Conservation (phyloP, 2,329 filamentous ascomycete species). For the Onygena corvina region DNA sequence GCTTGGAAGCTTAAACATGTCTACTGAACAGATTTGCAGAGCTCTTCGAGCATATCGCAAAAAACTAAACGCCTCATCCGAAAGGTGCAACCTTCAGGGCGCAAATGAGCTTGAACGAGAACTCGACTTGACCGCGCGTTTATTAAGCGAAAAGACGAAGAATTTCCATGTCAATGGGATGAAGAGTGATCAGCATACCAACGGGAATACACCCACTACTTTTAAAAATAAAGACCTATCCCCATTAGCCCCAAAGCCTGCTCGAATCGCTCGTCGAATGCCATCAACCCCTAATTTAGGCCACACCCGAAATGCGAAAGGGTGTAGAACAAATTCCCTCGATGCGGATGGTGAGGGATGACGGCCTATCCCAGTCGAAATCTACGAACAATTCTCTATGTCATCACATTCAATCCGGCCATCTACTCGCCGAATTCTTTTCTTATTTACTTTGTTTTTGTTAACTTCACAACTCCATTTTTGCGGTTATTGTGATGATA, state of each 20-base stretch:
- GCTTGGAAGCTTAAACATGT: constrained; percentile 38
- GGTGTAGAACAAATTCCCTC: constrained; percentile 25
- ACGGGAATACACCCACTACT: constrained; percentile 23
- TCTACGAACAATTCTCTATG: constrained; percentile 1
- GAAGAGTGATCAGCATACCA: constrained; percentile 4
- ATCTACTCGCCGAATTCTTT: neutral
- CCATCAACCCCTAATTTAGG: constrained; percentile 29
- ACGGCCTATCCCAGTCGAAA: neutral
- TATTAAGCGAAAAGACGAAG: constrained; percentile 24
- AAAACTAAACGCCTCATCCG: constrained; percentile 40
- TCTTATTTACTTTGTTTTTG: neutral
- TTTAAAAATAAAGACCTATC: constrained; percentile 18
- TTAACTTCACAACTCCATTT: constrained; percentile 9
- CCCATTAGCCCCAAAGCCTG: constrained; percentile 19
- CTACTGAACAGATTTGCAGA: constrained; percentile 47
- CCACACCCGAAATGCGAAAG: constrained; percentile 16
- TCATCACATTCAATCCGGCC: neutral
- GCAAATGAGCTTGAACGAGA: constrained; percentile 47
- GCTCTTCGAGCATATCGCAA: constrained; percentile 48
- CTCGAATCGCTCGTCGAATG: constrained; percentile 22
- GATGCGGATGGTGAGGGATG: constrained; percentile 20
- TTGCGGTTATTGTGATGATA: too few species aligned
- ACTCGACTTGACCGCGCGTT: constrained; percentile 35
- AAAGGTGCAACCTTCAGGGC: constrained; percentile 34
- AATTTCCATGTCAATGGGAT: constrained; percentile 20